Conservation (phyloP, 257 asterid genomes). For the Solanum ahanhuiri region DNA sequence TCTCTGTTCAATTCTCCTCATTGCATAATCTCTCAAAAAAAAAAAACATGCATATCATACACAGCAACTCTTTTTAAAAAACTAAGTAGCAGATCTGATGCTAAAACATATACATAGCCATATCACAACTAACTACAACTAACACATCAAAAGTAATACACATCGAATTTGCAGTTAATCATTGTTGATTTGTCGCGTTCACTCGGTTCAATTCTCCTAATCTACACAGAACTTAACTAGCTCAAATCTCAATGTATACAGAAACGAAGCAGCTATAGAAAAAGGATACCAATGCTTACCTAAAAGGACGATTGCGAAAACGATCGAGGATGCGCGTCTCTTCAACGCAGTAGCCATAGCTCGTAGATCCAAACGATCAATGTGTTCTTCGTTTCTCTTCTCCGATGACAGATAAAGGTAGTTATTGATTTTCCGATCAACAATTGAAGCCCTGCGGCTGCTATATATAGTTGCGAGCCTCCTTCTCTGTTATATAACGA, state of each 20-base stretch:
- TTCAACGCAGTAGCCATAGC: constrained; percentile 54
- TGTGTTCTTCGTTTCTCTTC: not conserved
- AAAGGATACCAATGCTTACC: constrained; percentile 29
- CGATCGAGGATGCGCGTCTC: constrained; percentile 35
- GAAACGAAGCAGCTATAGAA: not conserved
- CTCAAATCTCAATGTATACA: not conserved
- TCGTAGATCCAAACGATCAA: not conserved
- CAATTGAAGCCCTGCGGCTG: not conserved
- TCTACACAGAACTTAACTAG: not conserved
- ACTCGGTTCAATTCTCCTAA: not conserved
- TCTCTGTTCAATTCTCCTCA: not conserved
- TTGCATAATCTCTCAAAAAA: not conserved
- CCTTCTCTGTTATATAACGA: not conserved
- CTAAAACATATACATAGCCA: not conserved
- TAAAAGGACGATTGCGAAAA: constrained; percentile 32
- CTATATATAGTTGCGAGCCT: not conserved
- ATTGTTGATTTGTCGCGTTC: not conserved
- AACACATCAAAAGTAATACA: not conserved
- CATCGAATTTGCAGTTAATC: not conserved
- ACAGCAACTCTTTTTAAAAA: not conserved
- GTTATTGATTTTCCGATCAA: not conserved
- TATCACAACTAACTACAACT: not conserved
- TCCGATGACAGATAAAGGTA: not conserved
- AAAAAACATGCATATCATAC: not conserved
- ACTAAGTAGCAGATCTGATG: not conserved